Percentiles rank a stretch among this genome's conserved stretches.
These are phyloP conservation scores for Pichia heedii DNA, from an alignment of 805 yeast genomes.

Conservation along the genomic window DNA sequence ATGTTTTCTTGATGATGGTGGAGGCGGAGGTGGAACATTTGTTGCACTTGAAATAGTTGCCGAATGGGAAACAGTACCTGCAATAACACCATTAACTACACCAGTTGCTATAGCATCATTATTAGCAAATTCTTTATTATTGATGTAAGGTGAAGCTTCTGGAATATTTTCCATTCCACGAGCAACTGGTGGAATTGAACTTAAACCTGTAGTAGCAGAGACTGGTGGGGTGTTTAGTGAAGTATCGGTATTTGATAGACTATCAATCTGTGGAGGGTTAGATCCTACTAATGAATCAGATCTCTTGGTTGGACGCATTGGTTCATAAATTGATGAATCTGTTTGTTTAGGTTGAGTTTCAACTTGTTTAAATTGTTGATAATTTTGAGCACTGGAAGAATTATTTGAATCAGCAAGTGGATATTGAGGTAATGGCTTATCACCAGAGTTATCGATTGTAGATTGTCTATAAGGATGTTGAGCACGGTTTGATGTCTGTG, in stretches of 20 bases:
- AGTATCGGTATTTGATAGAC: neutral
- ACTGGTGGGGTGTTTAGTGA: constrained; percentile 4
- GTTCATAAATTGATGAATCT: constrained; percentile 9
- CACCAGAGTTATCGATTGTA: neutral
- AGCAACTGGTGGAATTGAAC: constrained; percentile 1
- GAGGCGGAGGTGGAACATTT: constrained; percentile 23
- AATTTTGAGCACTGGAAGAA: no score
- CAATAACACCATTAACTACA: no score
- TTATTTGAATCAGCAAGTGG: constrained; percentile 2
- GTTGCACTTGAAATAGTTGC: no score
- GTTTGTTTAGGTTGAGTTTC: neutral
- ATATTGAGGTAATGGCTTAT: constrained; percentile 3
- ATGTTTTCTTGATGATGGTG: constrained; percentile 28
- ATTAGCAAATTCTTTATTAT: no score
- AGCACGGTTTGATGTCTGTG: neutral
- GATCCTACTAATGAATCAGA: constrained; percentile 19
- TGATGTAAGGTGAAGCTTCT: constrained; percentile 4
- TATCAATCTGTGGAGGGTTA: neutral
- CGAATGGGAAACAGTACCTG: no score
- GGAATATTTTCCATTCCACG: constrained; percentile 11
- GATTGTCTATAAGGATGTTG: neutral
- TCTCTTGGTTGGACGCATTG: constrained; percentile 26
- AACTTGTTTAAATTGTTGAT: neutral
- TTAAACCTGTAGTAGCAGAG: constrained; percentile 1
- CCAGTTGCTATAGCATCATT: no score